Conservation (phyloP, 352 stramenopile genomes). For the Phytopythium oedochilum region DNA sequence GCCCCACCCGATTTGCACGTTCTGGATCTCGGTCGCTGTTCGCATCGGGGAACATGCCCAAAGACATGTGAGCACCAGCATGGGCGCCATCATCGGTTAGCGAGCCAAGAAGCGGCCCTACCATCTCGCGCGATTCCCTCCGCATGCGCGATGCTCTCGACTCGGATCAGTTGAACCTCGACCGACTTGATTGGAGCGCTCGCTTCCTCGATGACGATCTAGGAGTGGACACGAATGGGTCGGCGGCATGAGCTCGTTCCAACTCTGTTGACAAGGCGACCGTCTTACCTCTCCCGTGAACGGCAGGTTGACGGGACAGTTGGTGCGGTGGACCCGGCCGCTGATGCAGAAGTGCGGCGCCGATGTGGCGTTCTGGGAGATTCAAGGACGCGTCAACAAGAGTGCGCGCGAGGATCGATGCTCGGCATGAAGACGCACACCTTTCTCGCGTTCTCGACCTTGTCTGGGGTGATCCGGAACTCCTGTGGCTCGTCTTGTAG, state of each 20-base stretch:
- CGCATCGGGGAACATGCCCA: neutral
- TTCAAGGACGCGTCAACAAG: neutral
- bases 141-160: conserved; percentile 81
- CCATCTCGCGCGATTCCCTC: conserved; percentile 80
- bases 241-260: too few relatives aligned
- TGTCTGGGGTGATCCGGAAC: conserved; percentile 84
- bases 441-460: conserved; percentile 75
- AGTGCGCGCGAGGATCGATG: neutral
- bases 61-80: neutral
- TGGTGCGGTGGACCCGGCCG: conserved; percentile 82
- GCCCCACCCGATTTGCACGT: conserved; percentile 91
- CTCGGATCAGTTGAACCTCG: conserved; percentile 88
- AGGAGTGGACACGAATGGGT: neutral
- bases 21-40: conserved; percentile 92
- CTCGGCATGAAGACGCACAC: neutral
- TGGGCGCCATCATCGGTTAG: neutral
- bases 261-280: too few relatives aligned
- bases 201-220: conserved; percentile 79
- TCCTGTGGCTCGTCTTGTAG: conserved; percentile 56
- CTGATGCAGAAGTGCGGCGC: conserved; percentile 80
- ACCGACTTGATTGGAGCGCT: conserved; percentile 82
- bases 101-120: conserved; percentile 10
- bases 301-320: conserved; percentile 86
- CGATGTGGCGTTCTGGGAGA: conserved; percentile 32
- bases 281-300: conserved; percentile 87